A percentile compares a stretch with the other conserved stretches of the same genome.
Conservation (phyloP, 768 basidiomycete species). For the Russula lepida region DNA sequence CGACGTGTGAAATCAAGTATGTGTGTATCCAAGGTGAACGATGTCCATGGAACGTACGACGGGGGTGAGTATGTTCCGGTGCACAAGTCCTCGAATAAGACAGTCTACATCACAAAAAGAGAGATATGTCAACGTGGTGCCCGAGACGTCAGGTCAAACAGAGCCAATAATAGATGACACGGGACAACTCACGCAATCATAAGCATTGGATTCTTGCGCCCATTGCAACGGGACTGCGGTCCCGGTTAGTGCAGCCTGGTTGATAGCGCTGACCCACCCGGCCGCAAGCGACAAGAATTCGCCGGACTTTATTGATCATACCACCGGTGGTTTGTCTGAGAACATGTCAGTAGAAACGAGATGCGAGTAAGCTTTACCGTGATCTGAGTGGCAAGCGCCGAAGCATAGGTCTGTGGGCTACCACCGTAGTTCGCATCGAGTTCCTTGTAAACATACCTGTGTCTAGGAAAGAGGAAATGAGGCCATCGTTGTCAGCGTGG, state of each 20-base stretch:
- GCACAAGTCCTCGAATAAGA: slow-evolving; percentile 27
- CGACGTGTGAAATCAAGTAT: not conserved
- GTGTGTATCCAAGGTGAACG: not conserved
- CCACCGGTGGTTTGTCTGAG: not conserved
- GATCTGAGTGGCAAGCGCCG: slow-evolving; percentile 34
- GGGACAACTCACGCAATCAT: not conserved
- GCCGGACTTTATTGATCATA: slow-evolving; percentile 22
- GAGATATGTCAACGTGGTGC: not conserved
- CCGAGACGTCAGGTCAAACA: not conserved
- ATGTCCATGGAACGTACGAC: slow-evolving; percentile 13
- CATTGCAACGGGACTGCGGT: slow-evolving; percentile 22
- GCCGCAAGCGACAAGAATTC: slow-evolving; percentile 22
- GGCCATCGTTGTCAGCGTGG: not conserved
- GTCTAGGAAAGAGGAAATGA: slow-evolving; percentile 5
- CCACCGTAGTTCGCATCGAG: slow-evolving; percentile 20
- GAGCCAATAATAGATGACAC: not conserved
- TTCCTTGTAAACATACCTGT: slow-evolving; percentile 22
- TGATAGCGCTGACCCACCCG: slow-evolving; percentile 27
- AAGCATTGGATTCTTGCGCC: slow-evolving; percentile 24
- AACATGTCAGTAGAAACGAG: not conserved
- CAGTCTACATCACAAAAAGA: not conserved
- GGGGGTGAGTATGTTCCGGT: slow-evolving; percentile 11
- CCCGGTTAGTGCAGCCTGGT: not conserved
- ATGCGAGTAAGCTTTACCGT: slow-evolving; percentile 24
- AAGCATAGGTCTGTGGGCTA: slow-evolving; percentile 29